Conservation (phyloP, 768 basidiomycete species). For the Fomitopsis serialis region DNA sequence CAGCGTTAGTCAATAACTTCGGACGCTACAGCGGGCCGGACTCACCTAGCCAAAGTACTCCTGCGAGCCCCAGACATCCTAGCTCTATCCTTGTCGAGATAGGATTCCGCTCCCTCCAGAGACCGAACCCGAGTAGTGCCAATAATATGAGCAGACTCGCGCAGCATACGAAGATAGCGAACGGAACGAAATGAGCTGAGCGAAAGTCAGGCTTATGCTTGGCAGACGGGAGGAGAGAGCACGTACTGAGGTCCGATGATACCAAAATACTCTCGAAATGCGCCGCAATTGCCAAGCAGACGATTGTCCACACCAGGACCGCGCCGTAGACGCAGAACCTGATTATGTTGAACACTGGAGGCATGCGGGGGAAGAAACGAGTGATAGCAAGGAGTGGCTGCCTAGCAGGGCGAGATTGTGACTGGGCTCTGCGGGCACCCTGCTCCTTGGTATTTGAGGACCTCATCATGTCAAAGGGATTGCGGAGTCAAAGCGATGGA, state of each 20-base stretch:
- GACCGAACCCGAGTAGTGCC: conserved; percentile 63
- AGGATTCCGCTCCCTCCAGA: conserved; percentile 64
- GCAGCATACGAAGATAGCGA: conserved; percentile 75
- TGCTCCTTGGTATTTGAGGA: conserved; percentile 22
- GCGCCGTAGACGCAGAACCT: conserved; percentile 60
- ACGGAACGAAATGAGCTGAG: conserved; percentile 81
- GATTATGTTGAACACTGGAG: conserved; percentile 66
- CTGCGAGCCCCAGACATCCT: conserved; percentile 62
- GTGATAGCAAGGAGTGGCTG: conserved; percentile 17
- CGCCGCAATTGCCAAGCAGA: conserved; percentile 75
- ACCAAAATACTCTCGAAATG: conserved; percentile 70
- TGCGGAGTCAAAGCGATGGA: conserved; percentile 6
- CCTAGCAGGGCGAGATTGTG: conserved; percentile 22
- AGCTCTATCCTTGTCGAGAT: conserved; percentile 77
- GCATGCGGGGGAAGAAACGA: conserved; percentile 42
- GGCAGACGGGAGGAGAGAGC: neutral
- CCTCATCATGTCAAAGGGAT: conserved; percentile 5
- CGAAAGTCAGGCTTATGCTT: neutral
- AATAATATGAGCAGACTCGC: conserved; percentile 64
- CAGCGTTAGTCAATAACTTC: neutral
- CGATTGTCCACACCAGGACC: conserved; percentile 68
- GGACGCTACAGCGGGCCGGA: conserved; percentile 1
- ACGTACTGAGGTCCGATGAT: conserved; percentile 77
- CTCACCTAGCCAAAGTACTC: conserved; percentile 77
- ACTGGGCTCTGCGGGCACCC: conserved; percentile 12